Percentiles rank a stretch among this genome's conserved stretches.
phyloP scores from a whole-genome alignment of 1,284 basidiomycete genomes.

The Butyriboletus appendiculatus region DNA sequence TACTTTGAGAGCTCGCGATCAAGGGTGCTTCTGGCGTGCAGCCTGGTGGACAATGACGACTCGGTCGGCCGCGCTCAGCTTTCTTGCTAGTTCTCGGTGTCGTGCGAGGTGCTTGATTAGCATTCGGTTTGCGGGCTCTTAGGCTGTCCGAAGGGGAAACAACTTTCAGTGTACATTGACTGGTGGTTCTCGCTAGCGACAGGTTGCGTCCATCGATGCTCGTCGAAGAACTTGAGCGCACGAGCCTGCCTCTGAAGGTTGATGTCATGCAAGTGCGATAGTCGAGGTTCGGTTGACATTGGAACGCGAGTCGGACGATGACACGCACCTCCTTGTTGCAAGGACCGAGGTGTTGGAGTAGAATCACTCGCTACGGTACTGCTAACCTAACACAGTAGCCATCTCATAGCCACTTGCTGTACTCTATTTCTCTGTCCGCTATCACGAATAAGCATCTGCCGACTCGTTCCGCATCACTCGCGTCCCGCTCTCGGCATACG shows the following conservation, averaged over 20 bases:
- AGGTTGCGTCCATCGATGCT: slow-evolving; percentile 31
- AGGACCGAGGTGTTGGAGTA: slow-evolving; percentile 14
- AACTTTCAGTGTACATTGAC: neutral
- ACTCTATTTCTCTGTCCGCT: too few species aligned
- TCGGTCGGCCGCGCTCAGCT: neutral
- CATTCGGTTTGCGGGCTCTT: neutral
- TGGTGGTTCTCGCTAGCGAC: neutral
- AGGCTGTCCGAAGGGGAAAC: neutral
- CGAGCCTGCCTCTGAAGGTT: slow-evolving; percentile 27
- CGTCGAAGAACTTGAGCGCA: slow-evolving; percentile 45
- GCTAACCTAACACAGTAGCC: too few species aligned
- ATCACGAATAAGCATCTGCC: too few species aligned
- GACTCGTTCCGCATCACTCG: too few species aligned
- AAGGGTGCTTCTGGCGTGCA: neutral
- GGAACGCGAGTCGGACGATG: too few species aligned
- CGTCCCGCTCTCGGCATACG: too few species aligned
- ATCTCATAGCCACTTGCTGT: too few species aligned
- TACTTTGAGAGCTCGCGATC: neutral
- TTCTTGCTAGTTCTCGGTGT: neutral
- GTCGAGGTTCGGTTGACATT: neutral
- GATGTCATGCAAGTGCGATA: slow-evolving; percentile 29
- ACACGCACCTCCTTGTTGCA: slow-evolving; percentile 31
- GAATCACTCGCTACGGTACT: too few species aligned
- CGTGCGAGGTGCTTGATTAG: neutral
- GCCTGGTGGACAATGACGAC: neutral